Evolutionary conservation across 202 grass and related monocot species (phyloP).

Genomic region (Panicum hallii): DNA sequence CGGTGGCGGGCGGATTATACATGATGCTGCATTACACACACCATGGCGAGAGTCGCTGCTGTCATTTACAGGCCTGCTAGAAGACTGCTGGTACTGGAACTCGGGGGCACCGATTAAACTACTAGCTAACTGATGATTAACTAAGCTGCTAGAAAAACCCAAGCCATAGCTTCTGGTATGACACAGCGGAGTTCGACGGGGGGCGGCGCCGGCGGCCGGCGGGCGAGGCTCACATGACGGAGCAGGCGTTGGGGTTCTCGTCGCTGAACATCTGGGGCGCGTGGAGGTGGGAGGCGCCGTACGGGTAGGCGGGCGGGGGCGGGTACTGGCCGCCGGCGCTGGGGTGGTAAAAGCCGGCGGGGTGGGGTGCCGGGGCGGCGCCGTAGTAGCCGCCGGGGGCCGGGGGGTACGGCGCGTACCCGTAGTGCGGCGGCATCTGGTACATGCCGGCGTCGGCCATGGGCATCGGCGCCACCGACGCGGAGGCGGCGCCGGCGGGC

Average conservation of each 20-base stretch:
- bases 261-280: constrained; percentile 90
- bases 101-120: constrained; percentile 23
- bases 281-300: constrained; percentile 46
- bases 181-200: constrained; percentile 28
- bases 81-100: constrained; percentile 2
- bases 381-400: constrained; percentile 40
- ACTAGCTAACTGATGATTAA: constrained; percentile 1
- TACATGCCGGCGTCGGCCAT: constrained; percentile 50
- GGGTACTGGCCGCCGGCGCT: constrained; percentile 29
- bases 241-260: constrained; percentile 93
- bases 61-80: constrained; percentile 35
- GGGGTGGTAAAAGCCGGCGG: constrained; percentile 41
- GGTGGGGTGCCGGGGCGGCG: constrained; percentile 25
- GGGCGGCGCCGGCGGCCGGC: neutral
- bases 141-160: neutral
- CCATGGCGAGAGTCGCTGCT: neutral
- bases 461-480: constrained; percentile 33
- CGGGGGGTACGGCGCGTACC: constrained; percentile 20
- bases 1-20: constrained; percentile 8
- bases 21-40: constrained; percentile 5
- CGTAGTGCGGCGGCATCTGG: constrained; percentile 53
- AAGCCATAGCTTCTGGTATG: constrained; percentile 12
- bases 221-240: constrained; percentile 59
- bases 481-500: constrained; percentile 29
- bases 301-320: constrained; percentile 33